Conservation (phyloP, 2,329 filamentous ascomycete genomes). For the Aspergillus hiratsukae region DNA sequence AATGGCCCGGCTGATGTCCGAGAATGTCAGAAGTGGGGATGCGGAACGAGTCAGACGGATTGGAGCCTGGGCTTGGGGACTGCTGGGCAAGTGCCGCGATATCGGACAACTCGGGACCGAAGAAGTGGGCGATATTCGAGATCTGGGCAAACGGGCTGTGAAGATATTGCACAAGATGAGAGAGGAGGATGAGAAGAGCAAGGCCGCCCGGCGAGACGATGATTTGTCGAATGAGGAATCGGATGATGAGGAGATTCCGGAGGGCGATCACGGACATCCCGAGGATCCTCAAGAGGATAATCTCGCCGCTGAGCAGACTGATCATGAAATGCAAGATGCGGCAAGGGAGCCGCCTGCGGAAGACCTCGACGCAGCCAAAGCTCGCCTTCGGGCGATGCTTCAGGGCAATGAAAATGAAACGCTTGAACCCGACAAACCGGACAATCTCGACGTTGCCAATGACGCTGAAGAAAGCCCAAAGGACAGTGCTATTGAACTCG, state of each 20-base stretch:
- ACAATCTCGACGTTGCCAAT: conserved; percentile 11
- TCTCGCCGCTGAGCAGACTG: conserved; percentile 2
- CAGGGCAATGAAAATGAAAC: conserved; percentile 12
- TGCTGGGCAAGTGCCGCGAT: conserved; percentile 71
- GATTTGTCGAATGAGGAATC: conserved; percentile 22
- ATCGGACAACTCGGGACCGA: conserved; percentile 69
- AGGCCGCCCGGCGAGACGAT: conserved; percentile 29
- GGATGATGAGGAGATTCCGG: conserved; percentile 9
- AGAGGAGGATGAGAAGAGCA: conserved; percentile 35
- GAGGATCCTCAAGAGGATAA: conserved; percentile 3
- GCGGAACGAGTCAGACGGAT: conserved; percentile 59
- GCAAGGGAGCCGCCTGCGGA: conserved; percentile 13
- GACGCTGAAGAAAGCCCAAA: conserved; percentile 19
- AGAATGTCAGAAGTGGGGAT: conserved; percentile 60
- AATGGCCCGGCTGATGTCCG: conserved; percentile 55
- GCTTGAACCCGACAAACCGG: conserved; percentile 11
- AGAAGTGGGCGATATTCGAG: conserved; percentile 71
- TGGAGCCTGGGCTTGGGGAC: conserved; percentile 79
- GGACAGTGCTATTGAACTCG: conserved; percentile 17
- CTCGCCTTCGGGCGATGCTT: conserved; percentile 42
- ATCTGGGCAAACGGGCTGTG: conserved; percentile 72
- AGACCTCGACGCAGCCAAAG: conserved; percentile 48
- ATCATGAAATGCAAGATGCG: conserved; percentile 16
- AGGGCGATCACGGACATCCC: neutral
- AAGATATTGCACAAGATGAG: conserved; percentile 44